These are phyloP conservation scores for Penicillium riverlandense DNA, from an alignment of 495 filamentous ascomycete species.

Conservation along the genomic window DNA sequence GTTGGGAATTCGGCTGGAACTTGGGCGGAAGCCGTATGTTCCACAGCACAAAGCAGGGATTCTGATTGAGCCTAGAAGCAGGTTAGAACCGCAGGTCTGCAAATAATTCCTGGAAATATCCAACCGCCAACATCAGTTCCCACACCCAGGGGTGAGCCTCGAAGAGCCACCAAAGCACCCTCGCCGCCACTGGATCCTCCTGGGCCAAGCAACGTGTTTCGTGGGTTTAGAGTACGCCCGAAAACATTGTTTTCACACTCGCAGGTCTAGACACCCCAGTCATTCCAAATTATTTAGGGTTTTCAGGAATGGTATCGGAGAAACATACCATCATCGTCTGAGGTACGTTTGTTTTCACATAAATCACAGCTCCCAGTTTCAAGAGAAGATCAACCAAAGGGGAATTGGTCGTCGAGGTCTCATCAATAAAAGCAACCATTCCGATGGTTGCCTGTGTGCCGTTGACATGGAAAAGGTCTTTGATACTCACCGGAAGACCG, in stretches of 20 bases:
- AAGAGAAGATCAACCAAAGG: slow-evolving; percentile 18
- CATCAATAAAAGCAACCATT: slow-evolving; percentile 12
- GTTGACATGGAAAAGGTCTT: slow-evolving; percentile 51
- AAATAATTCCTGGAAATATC: slow-evolving; percentile 12
- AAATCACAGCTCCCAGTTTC: slow-evolving; percentile 37
- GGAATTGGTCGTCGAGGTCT: slow-evolving; percentile 7
- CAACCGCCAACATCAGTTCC: slow-evolving; percentile 30
- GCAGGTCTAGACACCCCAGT: slow-evolving; percentile 1
- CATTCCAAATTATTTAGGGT: neutral
- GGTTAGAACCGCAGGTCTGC: slow-evolving; percentile 29
- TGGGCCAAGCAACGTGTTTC: slow-evolving; percentile 40
- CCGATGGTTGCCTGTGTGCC: slow-evolving; percentile 29
- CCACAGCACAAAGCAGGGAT: slow-evolving; percentile 58
- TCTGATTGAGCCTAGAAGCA: slow-evolving; percentile 38
- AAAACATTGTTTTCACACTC: slow-evolving; percentile 55
- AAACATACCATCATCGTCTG: slow-evolving; percentile 34
- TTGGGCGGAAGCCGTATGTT: slow-evolving; percentile 42
- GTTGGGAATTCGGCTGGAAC: slow-evolving; percentile 34
- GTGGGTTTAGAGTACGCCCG: slow-evolving; percentile 47
- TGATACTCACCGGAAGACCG: slow-evolving; percentile 56
- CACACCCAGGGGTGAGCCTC: slow-evolving; percentile 28
- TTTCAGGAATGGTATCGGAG: neutral
- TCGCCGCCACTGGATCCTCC: slow-evolving; percentile 57
- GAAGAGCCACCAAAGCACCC: slow-evolving; percentile 35
- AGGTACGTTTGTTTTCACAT: slow-evolving; percentile 53